Evolutionary conservation across 2,329 filamentous ascomycete species (phyloP).

Genomic region (Lomentospora prolificans): DNA sequence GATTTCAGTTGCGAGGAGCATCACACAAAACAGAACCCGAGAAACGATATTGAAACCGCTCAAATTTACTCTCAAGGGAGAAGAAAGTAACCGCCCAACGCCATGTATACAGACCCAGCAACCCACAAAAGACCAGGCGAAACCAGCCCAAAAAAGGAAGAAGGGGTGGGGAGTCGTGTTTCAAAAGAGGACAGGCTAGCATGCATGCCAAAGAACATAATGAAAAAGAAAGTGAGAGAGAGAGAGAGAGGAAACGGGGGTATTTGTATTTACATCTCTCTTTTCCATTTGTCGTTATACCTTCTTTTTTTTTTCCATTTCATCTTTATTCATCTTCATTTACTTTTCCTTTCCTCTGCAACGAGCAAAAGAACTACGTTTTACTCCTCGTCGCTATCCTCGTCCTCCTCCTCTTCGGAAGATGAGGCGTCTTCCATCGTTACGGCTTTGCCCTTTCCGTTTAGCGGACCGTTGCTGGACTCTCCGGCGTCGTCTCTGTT

Average conservation of each 20-base stretch:
- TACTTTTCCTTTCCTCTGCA: neutral
- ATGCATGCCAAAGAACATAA: too few relatives aligned
- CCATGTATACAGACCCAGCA: neutral
- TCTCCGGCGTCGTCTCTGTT: neutral
- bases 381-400: neutral
- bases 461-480: constrained; percentile 13
- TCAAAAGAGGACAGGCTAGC: too few relatives aligned
- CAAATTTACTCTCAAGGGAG: too few relatives aligned
- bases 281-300: too few relatives aligned
- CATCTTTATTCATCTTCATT: neutral
- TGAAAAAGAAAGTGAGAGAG: too few relatives aligned
- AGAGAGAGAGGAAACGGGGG: neutral
- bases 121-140: neutral
- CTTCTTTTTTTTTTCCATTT: neutral
- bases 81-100: too few relatives aligned
- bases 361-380: neutral
- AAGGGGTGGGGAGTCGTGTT: too few relatives aligned
- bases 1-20: too few relatives aligned
- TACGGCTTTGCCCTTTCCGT: constrained; percentile 34
- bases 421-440: constrained; percentile 33
- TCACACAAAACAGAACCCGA: too few relatives aligned
- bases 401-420: constrained; percentile 23
- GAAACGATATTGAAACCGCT: too few relatives aligned
- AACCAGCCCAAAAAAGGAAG: neutral
- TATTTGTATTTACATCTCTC: constrained; percentile 1